Percentiles rank a stretch among this genome's conserved stretches.
Evolutionary conservation across 2,329 filamentous ascomycete species (phyloP).

Genomic region (Fusarium domesticum): DNA sequence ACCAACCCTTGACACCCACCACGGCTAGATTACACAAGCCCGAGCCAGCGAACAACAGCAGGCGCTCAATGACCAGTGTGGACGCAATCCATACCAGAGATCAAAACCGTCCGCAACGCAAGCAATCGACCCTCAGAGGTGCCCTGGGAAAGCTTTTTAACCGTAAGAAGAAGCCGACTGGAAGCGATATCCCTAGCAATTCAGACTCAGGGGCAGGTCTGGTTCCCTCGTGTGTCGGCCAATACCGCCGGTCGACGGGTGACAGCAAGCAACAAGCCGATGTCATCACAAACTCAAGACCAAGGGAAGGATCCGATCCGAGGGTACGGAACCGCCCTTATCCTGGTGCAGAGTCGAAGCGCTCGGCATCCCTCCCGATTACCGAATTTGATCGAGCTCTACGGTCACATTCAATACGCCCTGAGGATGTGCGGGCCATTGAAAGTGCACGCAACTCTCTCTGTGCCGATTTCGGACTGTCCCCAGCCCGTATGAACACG

Average conservation of each 20-base stretch:
- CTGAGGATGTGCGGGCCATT: constrained; percentile 52
- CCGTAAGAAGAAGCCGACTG: constrained; percentile 48
- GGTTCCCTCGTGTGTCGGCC: constrained; percentile 26
- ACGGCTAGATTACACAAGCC: constrained; percentile 20
- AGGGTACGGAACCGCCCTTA: constrained; percentile 41
- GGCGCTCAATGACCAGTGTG: constrained; percentile 49
- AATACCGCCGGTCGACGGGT: constrained; percentile 18
- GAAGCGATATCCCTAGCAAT: constrained; percentile 20
- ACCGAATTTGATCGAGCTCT: constrained; percentile 60
- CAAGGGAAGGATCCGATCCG: constrained; percentile 22
- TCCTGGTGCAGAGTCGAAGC: constrained; percentile 44
- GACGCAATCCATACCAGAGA: constrained; percentile 17
- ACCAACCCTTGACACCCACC: constrained; percentile 10
- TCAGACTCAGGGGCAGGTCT: constrained; percentile 22
- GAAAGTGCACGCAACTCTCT: constrained; percentile 54
- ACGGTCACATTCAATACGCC: constrained; percentile 59
- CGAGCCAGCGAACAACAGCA: constrained; percentile 38
- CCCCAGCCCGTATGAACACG: constrained; percentile 32
- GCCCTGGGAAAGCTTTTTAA: constrained; percentile 59
- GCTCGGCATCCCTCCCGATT: constrained; percentile 57
- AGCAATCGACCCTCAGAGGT: constrained; percentile 56
- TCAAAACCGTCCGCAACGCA: constrained; percentile 43
- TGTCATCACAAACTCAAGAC: constrained; percentile 11
- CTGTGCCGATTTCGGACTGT: constrained; percentile 42
- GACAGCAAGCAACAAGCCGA: constrained; percentile 16